These are phyloP conservation scores for Hypoxylon sp. DNA, from an alignment of 2,329 filamentous ascomycete species.

Conservation along the genomic window DNA sequence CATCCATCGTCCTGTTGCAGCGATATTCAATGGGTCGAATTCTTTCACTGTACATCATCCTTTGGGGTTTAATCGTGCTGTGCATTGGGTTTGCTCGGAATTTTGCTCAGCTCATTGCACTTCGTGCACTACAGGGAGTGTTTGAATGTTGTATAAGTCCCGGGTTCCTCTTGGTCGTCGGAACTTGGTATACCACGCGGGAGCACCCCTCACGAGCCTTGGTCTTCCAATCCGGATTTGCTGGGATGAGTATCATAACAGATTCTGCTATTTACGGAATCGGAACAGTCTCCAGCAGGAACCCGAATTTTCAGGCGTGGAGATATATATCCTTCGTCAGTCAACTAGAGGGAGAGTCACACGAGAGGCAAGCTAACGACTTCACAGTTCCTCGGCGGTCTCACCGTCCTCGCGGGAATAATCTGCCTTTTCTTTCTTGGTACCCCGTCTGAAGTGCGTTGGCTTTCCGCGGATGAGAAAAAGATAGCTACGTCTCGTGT, in stretches of 20 bases:
- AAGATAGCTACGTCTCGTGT: constrained; percentile 57
- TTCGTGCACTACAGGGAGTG: constrained; percentile 57
- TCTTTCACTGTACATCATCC: constrained; percentile 52
- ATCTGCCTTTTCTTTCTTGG: constrained; percentile 56
- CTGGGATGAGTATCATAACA: constrained; percentile 56
- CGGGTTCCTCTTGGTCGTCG: constrained; percentile 57
- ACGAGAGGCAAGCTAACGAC: constrained; percentile 5
- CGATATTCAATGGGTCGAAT: constrained; percentile 52
- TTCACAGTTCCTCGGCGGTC: constrained; percentile 53
- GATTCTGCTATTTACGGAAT: constrained; percentile 57
- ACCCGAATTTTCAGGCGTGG: constrained; percentile 55
- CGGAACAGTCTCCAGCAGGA: constrained; percentile 50
- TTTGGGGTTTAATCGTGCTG: constrained; percentile 56
- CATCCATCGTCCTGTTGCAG: constrained; percentile 53
- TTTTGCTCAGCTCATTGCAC: constrained; percentile 55
- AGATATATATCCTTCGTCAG: constrained; percentile 58
- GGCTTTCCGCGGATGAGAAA: constrained; percentile 56
- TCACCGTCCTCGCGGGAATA: constrained; percentile 55
- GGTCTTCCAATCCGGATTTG: constrained; percentile 57
- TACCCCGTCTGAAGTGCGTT: constrained; percentile 58
- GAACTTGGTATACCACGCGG: constrained; percentile 57
- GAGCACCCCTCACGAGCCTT: constrained; percentile 57
- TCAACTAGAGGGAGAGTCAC: not conserved
- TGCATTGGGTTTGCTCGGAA: constrained; percentile 57
- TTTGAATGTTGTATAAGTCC: constrained; percentile 59